These are phyloP conservation scores for Tylopilus cervinicoccineus DNA, from an alignment of 768 basidiomycete genomes.

Conservation along the genomic window DNA sequence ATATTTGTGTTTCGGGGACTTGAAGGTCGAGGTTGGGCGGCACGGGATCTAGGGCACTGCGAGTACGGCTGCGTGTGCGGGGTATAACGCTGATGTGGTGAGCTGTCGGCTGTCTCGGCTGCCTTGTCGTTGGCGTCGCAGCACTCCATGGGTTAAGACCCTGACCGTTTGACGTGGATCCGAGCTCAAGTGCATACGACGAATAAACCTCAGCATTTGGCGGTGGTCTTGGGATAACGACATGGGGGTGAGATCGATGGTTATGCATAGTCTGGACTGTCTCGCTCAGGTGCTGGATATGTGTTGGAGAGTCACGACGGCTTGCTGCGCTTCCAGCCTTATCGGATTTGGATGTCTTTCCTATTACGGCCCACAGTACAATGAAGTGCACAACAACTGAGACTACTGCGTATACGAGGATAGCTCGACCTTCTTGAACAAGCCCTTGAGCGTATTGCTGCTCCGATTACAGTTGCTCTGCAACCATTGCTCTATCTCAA, in stretches of 20 bases:
- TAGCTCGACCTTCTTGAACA: conserved; percentile 79
- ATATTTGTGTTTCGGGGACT: conserved; percentile 48
- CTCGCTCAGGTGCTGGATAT: not conserved
- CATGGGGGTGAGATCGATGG: conserved; percentile 32
- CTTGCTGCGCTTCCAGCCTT: conserved; percentile 2
- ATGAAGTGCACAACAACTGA: not conserved
- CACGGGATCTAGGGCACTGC: conserved; percentile 33
- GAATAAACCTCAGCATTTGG: conserved; percentile 27
- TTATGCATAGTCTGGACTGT: conserved; percentile 21
- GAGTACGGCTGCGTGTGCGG: conserved; percentile 35
- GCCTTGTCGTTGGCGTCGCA: conserved; percentile 23
- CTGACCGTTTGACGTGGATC: conserved; percentile 14
- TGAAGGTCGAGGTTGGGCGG: conserved; percentile 34
- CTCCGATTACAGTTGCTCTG: conserved; percentile 83
- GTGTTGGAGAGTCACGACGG: not conserved
- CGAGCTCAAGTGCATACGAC: conserved; percentile 30
- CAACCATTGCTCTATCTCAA: conserved; percentile 87
- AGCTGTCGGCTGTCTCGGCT: conserved; percentile 22
- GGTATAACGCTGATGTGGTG: conserved; percentile 17
- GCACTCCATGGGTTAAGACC: conserved; percentile 35
- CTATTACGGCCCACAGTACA: not conserved
- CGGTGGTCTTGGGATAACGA: conserved; percentile 38
- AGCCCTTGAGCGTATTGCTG: conserved; percentile 72
- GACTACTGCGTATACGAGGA: conserved; percentile 34
- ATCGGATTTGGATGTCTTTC: conserved; percentile 21